Base-by-base conservation (phyloP, 257 asterid species). In the Anisodus tanguticus region DNA sequence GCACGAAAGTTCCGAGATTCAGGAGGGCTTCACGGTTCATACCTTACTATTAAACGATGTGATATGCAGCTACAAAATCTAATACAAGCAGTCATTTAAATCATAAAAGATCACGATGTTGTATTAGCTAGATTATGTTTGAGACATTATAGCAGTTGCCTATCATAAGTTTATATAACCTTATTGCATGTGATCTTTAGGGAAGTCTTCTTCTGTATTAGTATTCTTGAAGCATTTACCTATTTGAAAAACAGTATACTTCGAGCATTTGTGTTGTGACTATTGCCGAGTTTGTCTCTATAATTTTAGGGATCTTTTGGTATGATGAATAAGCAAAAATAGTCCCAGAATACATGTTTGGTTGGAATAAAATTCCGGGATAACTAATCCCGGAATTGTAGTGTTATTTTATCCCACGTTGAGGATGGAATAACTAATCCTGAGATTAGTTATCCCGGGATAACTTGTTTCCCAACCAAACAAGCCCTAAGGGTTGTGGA, bases 1-100 rank as follows among this genome's bases (percentile, higher is more conserved):
- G 88, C 98, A 95, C 98, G 88, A 95, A 95, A 90, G 92, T 79
- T 57, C 97, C 98, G 55, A 89, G 99, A 89, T 95, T 91, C 92
- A 90, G 99, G 92, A 91, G 99, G 82, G 90, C 98, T 9, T 45
- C 88, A 5, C 97, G 97, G 78, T 95, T 90, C 91, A 94, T 92
- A 97, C 99, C 99, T 15, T 94, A 95, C 85, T 91, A 90, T 87
- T 94, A 85, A 89, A 78, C 22, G 13, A 63, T 5, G 85, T 7
- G 67, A 71, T 71, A n/a, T 45, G 17, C 58, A n/a, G 58, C 78
- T 16, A 41, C 78, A 17, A 17, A 39, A n/a, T 59, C 66, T 59
- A 7, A 59, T 59, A 17, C 66, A n/a, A n/a, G 31, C 35, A 3
- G 22, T 5, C 26, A 59, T 9, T 17, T 17, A n/a, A 41, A 17